Conservation (phyloP, 2,329 filamentous ascomycete species). For the Apiospora malaysiana region DNA sequence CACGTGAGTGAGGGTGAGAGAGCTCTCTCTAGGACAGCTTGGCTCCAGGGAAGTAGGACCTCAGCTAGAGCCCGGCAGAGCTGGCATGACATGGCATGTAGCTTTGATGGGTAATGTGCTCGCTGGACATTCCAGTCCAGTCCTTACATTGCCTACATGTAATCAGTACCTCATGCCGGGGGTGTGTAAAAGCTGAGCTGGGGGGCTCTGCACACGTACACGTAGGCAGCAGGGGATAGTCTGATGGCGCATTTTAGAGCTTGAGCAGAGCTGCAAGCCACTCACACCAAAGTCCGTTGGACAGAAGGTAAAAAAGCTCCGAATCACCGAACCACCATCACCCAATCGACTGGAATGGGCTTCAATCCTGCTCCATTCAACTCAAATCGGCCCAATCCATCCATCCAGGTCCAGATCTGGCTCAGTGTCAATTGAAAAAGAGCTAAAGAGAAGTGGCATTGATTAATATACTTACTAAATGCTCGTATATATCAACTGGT, state of each 20-base stretch:
- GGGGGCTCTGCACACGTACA: not conserved
- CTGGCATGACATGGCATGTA: not conserved
- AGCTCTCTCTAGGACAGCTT: not conserved
- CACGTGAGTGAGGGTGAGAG: not conserved
- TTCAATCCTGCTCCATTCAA: not conserved
- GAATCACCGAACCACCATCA: not conserved
- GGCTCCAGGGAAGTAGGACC: not conserved
- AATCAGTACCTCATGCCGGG: slow-evolving; percentile 8
- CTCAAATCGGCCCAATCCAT: not conserved
- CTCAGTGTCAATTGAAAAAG: not conserved
- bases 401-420: not conserved
- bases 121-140: not conserved
- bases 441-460: not conserved
- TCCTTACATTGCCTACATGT: not conserved
- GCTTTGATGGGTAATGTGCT: not conserved
- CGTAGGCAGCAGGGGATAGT: not conserved
- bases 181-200: not conserved
- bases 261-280: slow-evolving; percentile 4
- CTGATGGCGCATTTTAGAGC: slow-evolving; percentile 16
- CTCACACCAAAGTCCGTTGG: not conserved
- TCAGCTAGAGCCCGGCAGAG: no score
- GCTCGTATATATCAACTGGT: not conserved
- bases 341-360: not conserved
- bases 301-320: not conserved
- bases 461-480: not conserved